phyloP scores from a whole-genome alignment of 2,329 filamentous ascomycete genomes.

The Xylariaceae sp. region DNA sequence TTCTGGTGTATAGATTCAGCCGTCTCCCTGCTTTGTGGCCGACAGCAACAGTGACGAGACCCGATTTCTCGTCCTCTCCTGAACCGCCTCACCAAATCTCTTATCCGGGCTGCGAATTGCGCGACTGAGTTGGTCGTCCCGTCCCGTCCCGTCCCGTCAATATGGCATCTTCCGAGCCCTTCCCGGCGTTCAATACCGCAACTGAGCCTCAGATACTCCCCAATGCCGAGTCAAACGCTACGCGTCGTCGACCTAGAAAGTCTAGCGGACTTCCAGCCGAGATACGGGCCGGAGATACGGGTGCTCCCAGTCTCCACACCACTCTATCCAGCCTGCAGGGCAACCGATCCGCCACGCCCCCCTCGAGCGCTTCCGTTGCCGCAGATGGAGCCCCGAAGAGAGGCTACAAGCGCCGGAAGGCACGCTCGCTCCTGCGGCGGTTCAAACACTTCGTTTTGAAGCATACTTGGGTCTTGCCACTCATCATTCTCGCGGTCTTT shows the following conservation, averaged over 20 bases:
- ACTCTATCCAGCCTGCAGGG: constrained; percentile 43
- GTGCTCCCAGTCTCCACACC: constrained; percentile 49
- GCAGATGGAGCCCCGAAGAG: constrained; percentile 35
- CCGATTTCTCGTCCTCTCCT: neutral
- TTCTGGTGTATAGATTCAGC: neutral
- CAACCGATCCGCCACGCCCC: constrained; percentile 15
- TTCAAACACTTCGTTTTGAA: constrained; percentile 48
- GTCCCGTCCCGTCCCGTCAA: constrained; percentile 15
- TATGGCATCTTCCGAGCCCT: constrained; percentile 49
- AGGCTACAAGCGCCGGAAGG: constrained; percentile 51
- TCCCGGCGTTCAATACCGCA: constrained; percentile 49
- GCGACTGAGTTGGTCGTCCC: neutral
- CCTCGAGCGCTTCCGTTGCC: constrained; percentile 18
- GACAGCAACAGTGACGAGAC: neutral
- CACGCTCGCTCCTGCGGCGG: constrained; percentile 49
- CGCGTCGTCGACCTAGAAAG: constrained; percentile 47
- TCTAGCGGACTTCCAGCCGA: constrained; percentile 51
- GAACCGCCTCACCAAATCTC: neutral
- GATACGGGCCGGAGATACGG: constrained; percentile 51
- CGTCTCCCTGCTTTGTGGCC: neutral
- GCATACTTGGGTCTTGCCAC: constrained; percentile 60
- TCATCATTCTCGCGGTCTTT: constrained; percentile 60
- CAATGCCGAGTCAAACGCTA: constrained; percentile 33
- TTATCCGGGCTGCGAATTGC: neutral
- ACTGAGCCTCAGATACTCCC: constrained; percentile 47